Base-by-base conservation (phyloP, 2,329 filamentous ascomycete genomes). In the Aspergillus eucalypticola region DNA sequence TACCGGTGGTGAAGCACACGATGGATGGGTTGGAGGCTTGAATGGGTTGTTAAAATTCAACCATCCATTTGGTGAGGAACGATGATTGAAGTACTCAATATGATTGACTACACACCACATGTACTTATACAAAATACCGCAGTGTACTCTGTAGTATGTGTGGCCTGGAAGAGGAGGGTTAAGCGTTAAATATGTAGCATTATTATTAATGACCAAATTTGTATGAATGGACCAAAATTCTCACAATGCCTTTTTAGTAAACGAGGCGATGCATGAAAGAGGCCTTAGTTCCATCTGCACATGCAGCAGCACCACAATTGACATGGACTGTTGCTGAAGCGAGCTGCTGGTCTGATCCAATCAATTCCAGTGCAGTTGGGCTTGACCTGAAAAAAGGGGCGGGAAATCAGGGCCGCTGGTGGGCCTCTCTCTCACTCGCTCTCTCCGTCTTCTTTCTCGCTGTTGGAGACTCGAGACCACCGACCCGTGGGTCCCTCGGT, bases 11-110 rank as follows among this genome's bases (percentile, higher is more conserved):
- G 81, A 77, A 68, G 81, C 82, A 23, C 92, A 97, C 69, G 94
- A 98, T 75, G 92, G 94, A 17, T 99, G 95, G 95, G 94, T 99
- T 2, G 94, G 94, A 1, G 94, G 95, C 0, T 77, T 99, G 71
- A 99, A 96, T 72, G 91, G 92, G 8, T 74, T 98, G 70, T 79
- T 99, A 67, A 99, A 99, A 79, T 99, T 98, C 75, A 99, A 99
- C 75, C 91, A 96, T 78, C 93, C 94, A 0, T 98, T 98, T 81
- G 95, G 95, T 0, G 89, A 90, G 69, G 82, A 82, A 56, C 66
- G 51, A 13, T 70, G 59, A 61, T 38, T 29, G 3, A 35, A 5
- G 11, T 5, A 15, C 5, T 35, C 11, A 35, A 11, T 5, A 13
- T 35, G 32, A 13, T 35, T 6, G 11, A 13, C 11, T 35, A 35